Evolutionary conservation across 2,329 filamentous ascomycete genomes (phyloP), one percentile per base, ranked within the genome.

Genomic region (Fusarium mundagurra): DNA sequence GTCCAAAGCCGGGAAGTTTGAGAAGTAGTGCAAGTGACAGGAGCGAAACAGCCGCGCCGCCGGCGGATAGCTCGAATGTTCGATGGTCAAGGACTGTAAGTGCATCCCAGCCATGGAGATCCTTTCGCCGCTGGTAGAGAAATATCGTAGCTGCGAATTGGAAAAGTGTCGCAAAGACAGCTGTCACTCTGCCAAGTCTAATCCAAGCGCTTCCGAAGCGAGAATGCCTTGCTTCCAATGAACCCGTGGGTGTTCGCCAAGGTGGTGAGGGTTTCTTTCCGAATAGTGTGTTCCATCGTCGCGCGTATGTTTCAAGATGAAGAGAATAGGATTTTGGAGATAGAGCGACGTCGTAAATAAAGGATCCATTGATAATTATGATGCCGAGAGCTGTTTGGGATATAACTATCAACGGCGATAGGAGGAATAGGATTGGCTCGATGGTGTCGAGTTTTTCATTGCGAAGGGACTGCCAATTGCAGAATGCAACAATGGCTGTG

Each of bases 11-110:
- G 1, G 71, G 71, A 5, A 73, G 16, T 33, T 38, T 48, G 13
- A 73, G 61, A 11, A 71, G 10, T 5, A 73, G 34, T 2, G 71
- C 44, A 1, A 73, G 58, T 8, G 70, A 71, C 4, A 73, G 3
- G 20, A 67, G 2, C 0, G 71, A 61, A 14, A 62, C 61, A 16
- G 29, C 12, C 13, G 53, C 61, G 2, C 70, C 67, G 2, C 71
- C 71, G 6, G 67, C 27, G 1, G 70, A 39, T 4, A 73, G 39
- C 36, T 73, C 71, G 4, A 73, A 73, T 13, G 61, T 60, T 6
- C 61, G 66, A 11, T 73, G 53, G 5, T 73, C 71, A 5, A 69
- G 9, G 1, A 73, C 44, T 11, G 66, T 53, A 1, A 73, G 61
- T 5, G 66, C 44, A 2, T 71, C 57, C 57, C 44, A 45, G 6